Conservation (phyloP, 768 basidiomycete species). For the Hygrocybe punicea region DNA sequence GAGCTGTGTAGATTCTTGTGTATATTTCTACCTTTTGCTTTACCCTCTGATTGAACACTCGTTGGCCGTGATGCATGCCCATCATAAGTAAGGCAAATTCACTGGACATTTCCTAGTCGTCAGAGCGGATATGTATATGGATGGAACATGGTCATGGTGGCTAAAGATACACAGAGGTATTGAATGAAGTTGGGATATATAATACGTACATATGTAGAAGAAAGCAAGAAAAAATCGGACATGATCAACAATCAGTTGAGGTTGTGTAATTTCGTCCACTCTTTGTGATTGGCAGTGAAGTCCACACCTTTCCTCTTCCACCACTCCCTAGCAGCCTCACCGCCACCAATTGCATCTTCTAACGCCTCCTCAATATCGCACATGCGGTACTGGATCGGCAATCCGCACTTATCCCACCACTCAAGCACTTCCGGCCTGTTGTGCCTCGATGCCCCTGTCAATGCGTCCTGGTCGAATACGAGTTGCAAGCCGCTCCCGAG, state of each 20-base stretch:
- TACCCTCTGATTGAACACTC: no score
- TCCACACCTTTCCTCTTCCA: conserved; percentile 80
- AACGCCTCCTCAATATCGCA: conserved; percentile 91
- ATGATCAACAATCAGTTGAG: conserved; percentile 49
- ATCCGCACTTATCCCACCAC: conserved; percentile 82
- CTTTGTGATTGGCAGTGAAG: conserved; percentile 78
- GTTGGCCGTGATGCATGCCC: no score
- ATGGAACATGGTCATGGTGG: no score
- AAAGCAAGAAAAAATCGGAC: neutral
- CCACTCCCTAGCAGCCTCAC: conserved; percentile 71
- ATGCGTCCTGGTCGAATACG: conserved; percentile 74
- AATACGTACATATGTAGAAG: no score
- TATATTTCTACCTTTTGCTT: no score
- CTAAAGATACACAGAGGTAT: no score
- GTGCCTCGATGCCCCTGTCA: conserved; percentile 76
- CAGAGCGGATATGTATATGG: no score
- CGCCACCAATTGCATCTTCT: conserved; percentile 83
- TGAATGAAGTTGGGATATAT: no score
- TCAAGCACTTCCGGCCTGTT: conserved; percentile 78
- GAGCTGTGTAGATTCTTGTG: no score
- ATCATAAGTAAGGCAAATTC: no score
- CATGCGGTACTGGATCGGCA: conserved; percentile 82
- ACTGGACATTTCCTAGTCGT: no score
- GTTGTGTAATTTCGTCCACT: conserved; percentile 83
- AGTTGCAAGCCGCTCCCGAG: conserved; percentile 70